Percentiles rank a stretch among this genome's conserved stretches.
Conservation (phyloP, 2,329 filamentous ascomycete species). For the Xylariaceae sp. region DNA sequence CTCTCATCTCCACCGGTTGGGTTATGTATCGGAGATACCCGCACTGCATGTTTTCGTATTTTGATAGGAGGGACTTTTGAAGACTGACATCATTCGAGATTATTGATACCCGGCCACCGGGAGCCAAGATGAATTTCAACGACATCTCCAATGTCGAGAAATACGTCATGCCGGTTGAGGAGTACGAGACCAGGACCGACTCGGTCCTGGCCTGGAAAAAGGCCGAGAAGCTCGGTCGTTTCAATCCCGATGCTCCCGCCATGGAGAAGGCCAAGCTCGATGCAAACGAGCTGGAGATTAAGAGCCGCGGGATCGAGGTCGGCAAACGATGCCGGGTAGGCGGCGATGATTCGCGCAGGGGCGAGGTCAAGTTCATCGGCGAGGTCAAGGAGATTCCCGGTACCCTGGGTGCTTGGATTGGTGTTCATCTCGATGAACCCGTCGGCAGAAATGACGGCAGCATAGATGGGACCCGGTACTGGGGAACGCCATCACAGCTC, state of each 20-base stretch:
- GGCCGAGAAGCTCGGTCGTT: conserved; percentile 88
- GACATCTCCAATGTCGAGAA: conserved; percentile 80
- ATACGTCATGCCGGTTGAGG: conserved; percentile 78
- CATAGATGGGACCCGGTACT: conserved; percentile 63
- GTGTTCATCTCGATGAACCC: conserved; percentile 70
- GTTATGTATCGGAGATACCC: no score
- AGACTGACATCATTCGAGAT: conserved; percentile 51
- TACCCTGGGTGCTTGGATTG: conserved; percentile 63
- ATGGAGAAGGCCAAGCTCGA: conserved; percentile 67
- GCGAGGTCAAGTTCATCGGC: conserved; percentile 66
- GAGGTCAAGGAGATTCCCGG: conserved; percentile 68
- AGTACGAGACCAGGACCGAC: conserved; percentile 81
- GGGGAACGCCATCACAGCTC: conserved; percentile 55
- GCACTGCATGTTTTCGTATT: no score
- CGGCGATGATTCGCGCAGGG: conserved; percentile 63
- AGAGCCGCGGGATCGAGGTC: conserved; percentile 59
- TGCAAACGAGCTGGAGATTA: conserved; percentile 64
- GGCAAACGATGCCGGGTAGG: conserved; percentile 62
- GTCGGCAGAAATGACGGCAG: conserved; percentile 79
- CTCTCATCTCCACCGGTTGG: no score
- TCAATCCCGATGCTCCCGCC: conserved; percentile 76
- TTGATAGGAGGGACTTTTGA: neutral
- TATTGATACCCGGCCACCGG: conserved; percentile 69
- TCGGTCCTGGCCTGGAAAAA: conserved; percentile 95
- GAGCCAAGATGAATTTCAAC: conserved; percentile 70